These are phyloP conservation scores for Fagopyrum tataricum DNA, from an alignment of 148 eudicot species.

Conservation along the genomic window DNA sequence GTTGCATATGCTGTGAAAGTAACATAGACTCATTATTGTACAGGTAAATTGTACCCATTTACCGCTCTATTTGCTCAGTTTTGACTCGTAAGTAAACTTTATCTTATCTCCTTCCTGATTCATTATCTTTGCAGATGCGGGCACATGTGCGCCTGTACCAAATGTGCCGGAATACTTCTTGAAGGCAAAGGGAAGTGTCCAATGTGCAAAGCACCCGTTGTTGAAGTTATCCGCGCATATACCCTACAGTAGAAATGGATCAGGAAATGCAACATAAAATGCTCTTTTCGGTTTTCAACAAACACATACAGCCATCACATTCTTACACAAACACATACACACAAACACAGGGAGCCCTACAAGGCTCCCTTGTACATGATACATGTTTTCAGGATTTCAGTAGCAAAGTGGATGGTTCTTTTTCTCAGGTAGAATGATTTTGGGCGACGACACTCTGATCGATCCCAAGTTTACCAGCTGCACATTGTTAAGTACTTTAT, in stretches of 20 bases:
- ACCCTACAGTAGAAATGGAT: slow-evolving; percentile 33
- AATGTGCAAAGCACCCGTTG: slow-evolving; percentile 80
- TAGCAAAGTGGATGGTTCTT: slow-evolving; percentile 3
- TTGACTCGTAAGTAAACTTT: not conserved
- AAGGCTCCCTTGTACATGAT: not conserved
- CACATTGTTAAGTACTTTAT: not conserved
- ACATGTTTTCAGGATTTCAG: not conserved
- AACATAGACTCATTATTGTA: slow-evolving; percentile 71
- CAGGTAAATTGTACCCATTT: slow-evolving; percentile 37
- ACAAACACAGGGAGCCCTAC: not conserved
- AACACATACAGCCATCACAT: not conserved
- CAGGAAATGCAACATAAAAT: not conserved
- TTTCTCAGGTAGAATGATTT: not conserved
- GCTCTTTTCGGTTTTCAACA: not conserved
- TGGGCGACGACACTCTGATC: slow-evolving; percentile 2
- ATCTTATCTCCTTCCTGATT: not conserved
- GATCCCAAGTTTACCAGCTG: not conserved
- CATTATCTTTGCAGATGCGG: slow-evolving; percentile 58
- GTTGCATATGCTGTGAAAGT: slow-evolving; percentile 62
- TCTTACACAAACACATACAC: not conserved
- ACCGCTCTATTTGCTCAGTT: not conserved
- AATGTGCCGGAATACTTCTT: slow-evolving; percentile 61
- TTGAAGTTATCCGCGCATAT: slow-evolving; percentile 77
- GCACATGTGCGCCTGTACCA: slow-evolving; percentile 90
- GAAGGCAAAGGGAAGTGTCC: slow-evolving; percentile 59